phyloP scores from a whole-genome alignment of 1,284 basidiomycete species.

The Fomes fomentarius region DNA sequence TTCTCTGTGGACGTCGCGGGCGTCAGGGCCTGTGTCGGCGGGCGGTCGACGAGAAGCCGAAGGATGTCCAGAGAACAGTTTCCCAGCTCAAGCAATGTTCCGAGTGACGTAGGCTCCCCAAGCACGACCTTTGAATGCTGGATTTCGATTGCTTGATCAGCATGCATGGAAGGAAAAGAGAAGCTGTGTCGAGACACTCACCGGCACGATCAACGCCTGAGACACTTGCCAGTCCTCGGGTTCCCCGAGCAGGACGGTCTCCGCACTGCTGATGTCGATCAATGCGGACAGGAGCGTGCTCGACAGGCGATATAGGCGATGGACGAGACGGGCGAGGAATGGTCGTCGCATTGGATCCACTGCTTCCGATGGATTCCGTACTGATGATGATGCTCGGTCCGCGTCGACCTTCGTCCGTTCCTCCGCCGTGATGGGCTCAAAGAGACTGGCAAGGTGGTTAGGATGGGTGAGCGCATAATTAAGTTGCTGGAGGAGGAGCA shows the following conservation, averaged over 20 bases:
- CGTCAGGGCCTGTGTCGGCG: slow-evolving; percentile 54
- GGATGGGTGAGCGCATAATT: slow-evolving; percentile 93
- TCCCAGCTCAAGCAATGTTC: slow-evolving; percentile 76
- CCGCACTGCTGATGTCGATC: slow-evolving; percentile 71
- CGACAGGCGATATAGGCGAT: slow-evolving; percentile 69
- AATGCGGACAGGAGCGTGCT: slow-evolving; percentile 73
- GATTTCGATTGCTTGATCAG: slow-evolving; percentile 23
- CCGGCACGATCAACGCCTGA: slow-evolving; percentile 73
- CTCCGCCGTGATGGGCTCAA: slow-evolving; percentile 82
- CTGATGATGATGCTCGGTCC: slow-evolving; percentile 39
- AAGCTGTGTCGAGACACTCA: slow-evolving; percentile 43
- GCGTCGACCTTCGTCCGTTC: slow-evolving; percentile 73
- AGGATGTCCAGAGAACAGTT: slow-evolving; percentile 74
- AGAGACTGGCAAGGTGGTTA: slow-evolving; percentile 78
- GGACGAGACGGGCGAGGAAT: slow-evolving; percentile 69
- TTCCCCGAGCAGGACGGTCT: slow-evolving; percentile 65
- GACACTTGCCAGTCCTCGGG: slow-evolving; percentile 72
- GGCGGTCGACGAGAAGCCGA: slow-evolving; percentile 59
- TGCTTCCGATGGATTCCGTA: slow-evolving; percentile 45
- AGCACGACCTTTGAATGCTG: slow-evolving; percentile 83
- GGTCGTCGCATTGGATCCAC: slow-evolving; percentile 69
- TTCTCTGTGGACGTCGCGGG: slow-evolving; percentile 40
- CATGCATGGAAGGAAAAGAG: not conserved
- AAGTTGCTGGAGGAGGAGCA: slow-evolving; percentile 83
- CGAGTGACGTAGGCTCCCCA: slow-evolving; percentile 77